Evolutionary conservation across 441 rosid genomes (phyloP), one percentile per base, ranked within the genome.

Genomic region (Capsella rubella): DNA sequence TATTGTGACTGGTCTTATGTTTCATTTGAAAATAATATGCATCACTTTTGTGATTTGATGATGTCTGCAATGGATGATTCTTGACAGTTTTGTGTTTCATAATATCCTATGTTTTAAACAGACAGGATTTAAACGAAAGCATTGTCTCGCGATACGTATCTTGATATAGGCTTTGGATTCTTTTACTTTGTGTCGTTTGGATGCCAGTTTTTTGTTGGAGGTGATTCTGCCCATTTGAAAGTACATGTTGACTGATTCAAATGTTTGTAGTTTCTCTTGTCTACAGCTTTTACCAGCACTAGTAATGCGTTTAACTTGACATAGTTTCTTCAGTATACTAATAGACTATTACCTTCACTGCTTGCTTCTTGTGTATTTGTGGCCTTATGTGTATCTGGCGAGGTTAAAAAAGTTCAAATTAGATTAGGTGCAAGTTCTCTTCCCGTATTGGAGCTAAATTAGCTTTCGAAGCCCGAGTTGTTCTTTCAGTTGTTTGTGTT

Each of bases 1-100:
- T 6, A 16, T 40, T 67, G 46, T 59, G 67, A 67, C 78, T 74
- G 63, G 55, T 67, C 78, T 54, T 75, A 12, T 69, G 45, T 70
- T 64, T 63, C 31, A 13, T 50, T 70, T 56, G 27, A 34, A 34
- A 70, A 76, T 70, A 76, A 76, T 64, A 29, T 76, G 59, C 59
- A 69, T 62, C 79, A 27, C 67, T 73, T 45, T 65, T 65, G 72
- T 29, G 53, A 28, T 64, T 64, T 15, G 5, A 43, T 64, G 32
- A 42, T 64, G 32, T 57, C 54, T 59, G 47, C 72, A 29, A 28
- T 67, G 62, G 57, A 67, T 74, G 40, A 51, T 75, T 75, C 69
- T 43, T 57, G 57, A 32, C 9, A 28, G 34, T 73, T 64, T 47
- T 74, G 5, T 45, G 50, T 68, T 61, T 51, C 64, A 15, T 67